Evolutionary conservation across 495 filamentous ascomycete genomes (phyloP), one percentile per base, ranked within the genome.

Genomic region (Bathelium albidoporum): DNA sequence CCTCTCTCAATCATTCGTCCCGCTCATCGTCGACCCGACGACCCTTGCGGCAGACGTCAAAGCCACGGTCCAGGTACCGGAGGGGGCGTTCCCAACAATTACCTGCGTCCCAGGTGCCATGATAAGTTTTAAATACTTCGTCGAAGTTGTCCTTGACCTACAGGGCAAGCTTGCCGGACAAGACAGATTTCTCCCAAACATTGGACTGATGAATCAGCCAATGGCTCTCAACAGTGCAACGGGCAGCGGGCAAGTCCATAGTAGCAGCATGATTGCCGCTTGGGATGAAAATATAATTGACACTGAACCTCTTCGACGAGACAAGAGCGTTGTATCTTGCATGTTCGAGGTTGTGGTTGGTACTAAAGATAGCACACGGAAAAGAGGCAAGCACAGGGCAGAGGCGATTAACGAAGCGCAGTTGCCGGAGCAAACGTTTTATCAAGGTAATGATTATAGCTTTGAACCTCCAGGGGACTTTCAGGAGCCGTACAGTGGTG

Each of bases 71-170:
- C 83, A 90, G 59, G 84, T 96, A 26, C 94, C 94, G 0, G 90
- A 92, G 65, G 91, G 96, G 66, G 84, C 85, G 0, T 98, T 98
- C 68, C 93, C 94, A 1, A 95, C 92, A 7, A 97, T 98, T 64
- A 86, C 83, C 14, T 85, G 83, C 62, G 90, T 96, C 2, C 94
- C 94, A 0, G 90, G 92, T 24, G 84, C 86, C 28, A 91, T 96
- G 82, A 95, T 98, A 64, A 89, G 85, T 65, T 97, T 98, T 75
- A 88, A 87, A 67, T 97, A 98, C 71, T 89, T 89, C 67, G 82
- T 96, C 28, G 94, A 98, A 72, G 88, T 96, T 2, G 86, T 97
- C 24, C 81, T 96, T 1, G 94, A 98, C 69, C 78, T 97, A 10
- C 90, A 93, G 31, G 91, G 93, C 16, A 96, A 90, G 70, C 79